Evolutionary conservation across 495 filamentous ascomycete species (phyloP), one percentile per base, ranked within the genome.

Genomic region (Lophiotrema nucula): DNA sequence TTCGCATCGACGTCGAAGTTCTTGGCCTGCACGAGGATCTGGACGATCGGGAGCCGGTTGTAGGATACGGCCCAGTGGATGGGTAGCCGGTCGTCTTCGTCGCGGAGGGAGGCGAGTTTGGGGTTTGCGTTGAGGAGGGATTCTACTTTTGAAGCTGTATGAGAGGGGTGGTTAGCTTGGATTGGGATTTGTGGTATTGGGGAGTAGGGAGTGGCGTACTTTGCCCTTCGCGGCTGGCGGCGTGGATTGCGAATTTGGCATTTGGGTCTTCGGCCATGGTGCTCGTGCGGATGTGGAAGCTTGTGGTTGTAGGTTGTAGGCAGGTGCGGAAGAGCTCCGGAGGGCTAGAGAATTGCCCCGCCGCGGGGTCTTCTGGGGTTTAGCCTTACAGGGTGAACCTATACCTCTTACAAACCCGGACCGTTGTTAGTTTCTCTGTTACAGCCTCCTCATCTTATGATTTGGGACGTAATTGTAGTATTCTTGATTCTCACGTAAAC

Each of bases 61-160:
- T 87, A 87, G 39, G 91, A 93, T 13, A 83, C 82, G 1, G 93
- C 93, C 95, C 95, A 99, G 73, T 99, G 95, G 47, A 97, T 85
- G 0, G 95, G 88, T 21, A 96, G 81, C 46, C 93, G 88, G 46
- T 90, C 90, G 70, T 99, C 93, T 46, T 88, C 85, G 65, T 99
- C 93, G 69, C 84, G 87, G 44, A 75, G 76, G 28, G 74, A 76
- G 13, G 88, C 85, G 37, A 92, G 80, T 62, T 88, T 90, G 0
- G 89, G 86, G 65, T 95, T 91, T 64, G 86, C 86, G 68, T 82
- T 86, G 22, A 92, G 74, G 6, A 91, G 78, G 3, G 88, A 89
- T 72, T 95, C 88, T n/a, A 87, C 86, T 19, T 82, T 65, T 53
- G 75, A 71, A 13, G 79, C 86, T 91, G 39, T 57, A 10, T 33